Base-by-base conservation (phyloP, 1,284 basidiomycete species). In the Cyathus pygmaeus region DNA sequence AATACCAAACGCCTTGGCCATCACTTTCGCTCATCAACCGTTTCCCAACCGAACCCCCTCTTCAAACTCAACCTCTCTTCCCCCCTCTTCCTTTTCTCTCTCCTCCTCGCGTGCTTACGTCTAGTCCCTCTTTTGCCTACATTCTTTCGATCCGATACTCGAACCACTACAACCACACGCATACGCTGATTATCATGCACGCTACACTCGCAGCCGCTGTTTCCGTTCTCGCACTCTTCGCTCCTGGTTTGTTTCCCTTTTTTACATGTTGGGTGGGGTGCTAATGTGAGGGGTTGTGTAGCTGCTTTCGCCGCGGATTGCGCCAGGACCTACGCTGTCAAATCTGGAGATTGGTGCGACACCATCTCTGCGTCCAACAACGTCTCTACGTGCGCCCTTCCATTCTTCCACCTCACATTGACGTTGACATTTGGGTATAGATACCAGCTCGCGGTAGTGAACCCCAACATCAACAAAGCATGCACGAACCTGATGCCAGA, bases 391-490 rank as follows among this genome's bases (percentile, higher is more conserved):
- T 91, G 60, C 47, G 69, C 55, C 83, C 62, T n/a, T 26, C 33
- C 15, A 15, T 57, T 19, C 24, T 23, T 24, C 27, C 44, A 42
- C 30, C 63, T 64, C 33, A n/a, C n/a, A n/a, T 67, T 65, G 53
- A 41, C 3, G 36, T 56, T 53, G n/a, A 1, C 13, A 49, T 50
- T 49, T 56, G 7, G 19, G 11, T 24, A 19, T 65, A 91, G 90
- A 21, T 93, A 89, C 79, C 91, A 94, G 76, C 85, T 94, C 53
- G 85, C 87, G 2, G 83, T 82, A 15, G 78, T 87, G 67, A 94
- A 93, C 76, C 58, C 77, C 0, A 70, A 71, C 59, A 85, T 91
- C 65, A 77, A 92, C 67, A 17, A 67, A 1, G 53, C 50, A 3
- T 93, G 92, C 80, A 69, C 74, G 66, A 90, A 92, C 73, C 85